A percentile compares a stretch with the other conserved stretches of the same genome.
Conservation (phyloP, 192 early-diverging fungal species). For the Dispira parvispora region DNA sequence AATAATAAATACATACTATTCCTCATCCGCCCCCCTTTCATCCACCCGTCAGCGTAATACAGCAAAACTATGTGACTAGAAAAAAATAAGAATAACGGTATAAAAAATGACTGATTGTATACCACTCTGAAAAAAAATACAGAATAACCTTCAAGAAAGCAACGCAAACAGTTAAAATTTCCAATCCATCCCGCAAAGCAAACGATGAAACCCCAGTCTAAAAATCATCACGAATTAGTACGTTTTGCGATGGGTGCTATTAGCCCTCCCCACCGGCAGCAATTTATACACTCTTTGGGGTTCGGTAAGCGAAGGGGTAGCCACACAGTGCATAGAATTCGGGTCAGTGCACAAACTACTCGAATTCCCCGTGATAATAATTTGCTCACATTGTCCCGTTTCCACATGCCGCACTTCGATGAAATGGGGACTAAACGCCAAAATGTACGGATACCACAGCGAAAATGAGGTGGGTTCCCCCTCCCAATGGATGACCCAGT, state of each 20-base stretch:
- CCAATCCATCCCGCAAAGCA: no score
- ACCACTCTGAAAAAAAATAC: neutral
- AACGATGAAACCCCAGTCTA: no score
- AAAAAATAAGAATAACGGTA: neutral
- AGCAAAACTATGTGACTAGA: neutral
- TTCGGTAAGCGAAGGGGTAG: conserved; percentile 2
- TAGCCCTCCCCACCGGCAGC: neutral
- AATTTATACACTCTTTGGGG: conserved; percentile 4
- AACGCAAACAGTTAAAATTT: neutral
- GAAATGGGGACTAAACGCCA: conserved; percentile 80
- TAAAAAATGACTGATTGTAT: neutral
- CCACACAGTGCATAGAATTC: neutral
- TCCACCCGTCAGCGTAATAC: no score
- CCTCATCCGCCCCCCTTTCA: no score
- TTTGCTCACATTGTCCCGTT: conserved; percentile 46
- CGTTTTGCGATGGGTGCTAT: no score
- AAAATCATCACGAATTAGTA: no score
- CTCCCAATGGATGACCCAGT: conserved; percentile 78
- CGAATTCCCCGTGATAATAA: conserved; percentile 39
- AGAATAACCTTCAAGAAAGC: neutral
- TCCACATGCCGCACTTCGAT: conserved; percentile 79
- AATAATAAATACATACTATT: no score
- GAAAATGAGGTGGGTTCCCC: conserved; percentile 76
- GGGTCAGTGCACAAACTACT: conserved; percentile 16
- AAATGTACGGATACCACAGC: conserved; percentile 62